These are phyloP conservation scores for Aspergillus aculeatinus DNA, from an alignment of 2,329 filamentous ascomycete genomes.

Conservation along the genomic window DNA sequence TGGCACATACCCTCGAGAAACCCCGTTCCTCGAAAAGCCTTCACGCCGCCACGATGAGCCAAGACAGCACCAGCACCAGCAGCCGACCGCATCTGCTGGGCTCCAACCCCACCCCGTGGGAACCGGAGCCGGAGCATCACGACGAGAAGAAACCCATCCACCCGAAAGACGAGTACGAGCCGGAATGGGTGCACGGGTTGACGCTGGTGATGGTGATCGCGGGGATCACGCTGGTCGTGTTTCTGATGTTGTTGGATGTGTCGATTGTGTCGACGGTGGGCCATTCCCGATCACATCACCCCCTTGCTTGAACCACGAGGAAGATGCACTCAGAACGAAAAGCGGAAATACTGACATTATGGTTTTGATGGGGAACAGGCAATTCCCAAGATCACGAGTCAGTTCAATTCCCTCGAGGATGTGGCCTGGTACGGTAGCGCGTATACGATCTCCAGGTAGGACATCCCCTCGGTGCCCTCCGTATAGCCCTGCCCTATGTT, in stretches of 20 bases:
- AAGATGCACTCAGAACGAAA: too few species aligned
- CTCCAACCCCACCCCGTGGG: not conserved
- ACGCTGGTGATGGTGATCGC: slow-evolving; percentile 27
- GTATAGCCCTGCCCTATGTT: too few species aligned
- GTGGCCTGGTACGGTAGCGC: slow-evolving; percentile 41
- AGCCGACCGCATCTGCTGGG: not conserved
- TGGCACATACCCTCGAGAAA: not conserved
- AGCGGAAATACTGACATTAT: not conserved
- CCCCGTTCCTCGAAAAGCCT: not conserved
- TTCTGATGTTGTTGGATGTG: slow-evolving; percentile 53
- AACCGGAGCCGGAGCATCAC: not conserved
- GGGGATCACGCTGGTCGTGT: slow-evolving; percentile 45
- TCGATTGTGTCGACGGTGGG: slow-evolving; percentile 54
- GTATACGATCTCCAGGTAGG: slow-evolving; percentile 42
- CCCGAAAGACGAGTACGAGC: not conserved
- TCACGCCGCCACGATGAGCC: not conserved
- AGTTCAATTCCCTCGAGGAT: slow-evolving; percentile 35
- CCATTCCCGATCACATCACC: not conserved
- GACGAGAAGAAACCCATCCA: not conserved
- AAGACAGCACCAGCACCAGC: not conserved
- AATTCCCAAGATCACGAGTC: slow-evolving; percentile 51
- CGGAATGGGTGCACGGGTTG: slow-evolving; percentile 19
- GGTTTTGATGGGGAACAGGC: slow-evolving; percentile 26
- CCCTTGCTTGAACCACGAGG: not conserved
- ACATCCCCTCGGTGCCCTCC: too few species aligned